Evolutionary conservation across 768 basidiomycete genomes (phyloP).

Genomic region (Suillus clintonianus): DNA sequence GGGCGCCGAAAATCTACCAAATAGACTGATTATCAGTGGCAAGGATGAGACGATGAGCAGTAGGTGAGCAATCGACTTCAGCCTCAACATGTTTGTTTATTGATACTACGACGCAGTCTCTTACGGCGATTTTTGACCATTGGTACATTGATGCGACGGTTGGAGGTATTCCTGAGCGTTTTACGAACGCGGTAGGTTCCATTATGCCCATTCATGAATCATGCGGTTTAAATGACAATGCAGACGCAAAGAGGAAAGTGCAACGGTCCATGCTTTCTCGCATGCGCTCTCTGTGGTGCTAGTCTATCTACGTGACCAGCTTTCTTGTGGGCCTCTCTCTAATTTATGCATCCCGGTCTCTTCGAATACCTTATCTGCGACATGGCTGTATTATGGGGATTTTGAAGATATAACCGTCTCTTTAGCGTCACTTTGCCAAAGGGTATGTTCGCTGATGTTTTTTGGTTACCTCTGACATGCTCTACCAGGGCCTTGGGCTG

Average conservation of each 20-base stretch:
- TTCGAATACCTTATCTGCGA: slow-evolving; percentile 33
- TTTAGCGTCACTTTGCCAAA: slow-evolving; percentile 56
- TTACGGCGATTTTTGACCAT: slow-evolving; percentile 65
- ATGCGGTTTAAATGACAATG: slow-evolving; percentile 1
- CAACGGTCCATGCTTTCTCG: slow-evolving; percentile 65
- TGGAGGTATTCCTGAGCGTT: slow-evolving; percentile 53
- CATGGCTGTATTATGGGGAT: slow-evolving; percentile 52
- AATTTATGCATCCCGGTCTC: neutral
- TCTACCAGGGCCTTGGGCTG: slow-evolving; percentile 28
- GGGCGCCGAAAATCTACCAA: slow-evolving; percentile 33
- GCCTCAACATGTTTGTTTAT: slow-evolving; percentile 3
- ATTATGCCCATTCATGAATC: slow-evolving; percentile 6
- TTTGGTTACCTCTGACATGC: neutral
- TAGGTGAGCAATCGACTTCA: slow-evolving; percentile 44
- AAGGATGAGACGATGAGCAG: slow-evolving; percentile 55
- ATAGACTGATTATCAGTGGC: slow-evolving; percentile 52
- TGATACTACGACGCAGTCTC: slow-evolving; percentile 40
- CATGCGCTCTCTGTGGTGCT: slow-evolving; percentile 63
- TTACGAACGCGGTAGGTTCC: slow-evolving; percentile 51
- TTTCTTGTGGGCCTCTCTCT: slow-evolving; percentile 44
- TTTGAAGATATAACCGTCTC: slow-evolving; percentile 53
- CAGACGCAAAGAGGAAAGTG: slow-evolving; percentile 49
- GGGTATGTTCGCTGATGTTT: slow-evolving; percentile 44
- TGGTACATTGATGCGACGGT: slow-evolving; percentile 65
- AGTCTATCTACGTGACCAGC: slow-evolving; percentile 46